phyloP scores from a whole-genome alignment of 2,329 filamentous ascomycete genomes.

The Aphanocladium album region DNA sequence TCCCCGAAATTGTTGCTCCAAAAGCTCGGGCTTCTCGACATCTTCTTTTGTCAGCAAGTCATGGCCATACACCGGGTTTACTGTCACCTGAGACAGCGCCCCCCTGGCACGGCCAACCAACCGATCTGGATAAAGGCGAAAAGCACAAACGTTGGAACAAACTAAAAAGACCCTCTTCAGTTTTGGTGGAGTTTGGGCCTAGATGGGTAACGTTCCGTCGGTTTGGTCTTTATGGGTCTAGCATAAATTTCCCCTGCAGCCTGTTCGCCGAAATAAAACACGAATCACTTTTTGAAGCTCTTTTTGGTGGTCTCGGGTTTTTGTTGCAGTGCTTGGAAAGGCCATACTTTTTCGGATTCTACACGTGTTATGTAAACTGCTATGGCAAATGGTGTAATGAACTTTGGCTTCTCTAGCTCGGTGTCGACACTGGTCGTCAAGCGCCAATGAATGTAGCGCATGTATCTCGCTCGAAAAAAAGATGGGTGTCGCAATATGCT shows the following conservation, averaged over 20 bases:
- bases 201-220: slow-evolving; percentile 3
- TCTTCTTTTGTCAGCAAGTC: neutral
- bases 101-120: neutral
- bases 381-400: too few species aligned
- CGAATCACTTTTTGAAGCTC: neutral
- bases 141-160: neutral
- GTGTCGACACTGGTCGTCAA: too few species aligned
- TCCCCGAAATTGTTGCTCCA: neutral
- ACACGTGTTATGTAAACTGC: too few species aligned
- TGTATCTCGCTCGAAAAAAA: neutral
- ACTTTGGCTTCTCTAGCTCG: too few species aligned
- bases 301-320: neutral
- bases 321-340: neutral
- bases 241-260: neutral
- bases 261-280: neutral
- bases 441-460: neutral
- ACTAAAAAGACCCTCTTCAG: neutral
- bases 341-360: too few species aligned
- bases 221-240: neutral
- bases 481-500: neutral
- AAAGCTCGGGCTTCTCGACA: neutral
- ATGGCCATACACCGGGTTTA: neutral
- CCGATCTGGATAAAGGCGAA: neutral
- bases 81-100: neutral
- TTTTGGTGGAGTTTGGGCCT: neutral